Percentiles rank a stretch among this genome's conserved stretches.
These are phyloP conservation scores for Agroathelia rolfsii DNA, from an alignment of 1,284 basidiomycete genomes.

Conservation along the genomic window DNA sequence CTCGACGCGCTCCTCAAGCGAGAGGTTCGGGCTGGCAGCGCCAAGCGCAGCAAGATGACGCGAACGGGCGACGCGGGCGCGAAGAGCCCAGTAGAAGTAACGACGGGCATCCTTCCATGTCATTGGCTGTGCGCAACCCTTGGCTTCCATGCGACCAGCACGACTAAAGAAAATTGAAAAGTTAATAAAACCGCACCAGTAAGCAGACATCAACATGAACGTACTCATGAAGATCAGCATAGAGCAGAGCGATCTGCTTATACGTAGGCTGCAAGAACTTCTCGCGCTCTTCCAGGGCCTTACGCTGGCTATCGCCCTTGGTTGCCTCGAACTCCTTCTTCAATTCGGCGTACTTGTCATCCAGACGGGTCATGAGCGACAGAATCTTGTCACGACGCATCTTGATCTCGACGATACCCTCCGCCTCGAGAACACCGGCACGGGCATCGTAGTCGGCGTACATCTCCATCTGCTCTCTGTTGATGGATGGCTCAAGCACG, in stretches of 20 bases:
- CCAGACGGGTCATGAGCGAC: slow-evolving; percentile 89
- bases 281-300: slow-evolving; percentile 72
- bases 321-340: slow-evolving; percentile 70
- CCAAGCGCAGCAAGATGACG: slow-evolving; percentile 47
- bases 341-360: slow-evolving; percentile 73
- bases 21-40: slow-evolving; percentile 53
- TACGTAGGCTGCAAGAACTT: slow-evolving; percentile 82
- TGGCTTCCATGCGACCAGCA: slow-evolving; percentile 95
- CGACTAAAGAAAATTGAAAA: slow-evolving; percentile 44
- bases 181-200: slow-evolving; percentile 7
- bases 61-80: slow-evolving; percentile 68
- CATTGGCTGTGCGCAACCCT: slow-evolving; percentile 79
- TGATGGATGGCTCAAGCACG: slow-evolving; percentile 96
- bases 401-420: slow-evolving; percentile 94
- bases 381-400: slow-evolving; percentile 88
- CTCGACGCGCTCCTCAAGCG: slow-evolving; percentile 47
- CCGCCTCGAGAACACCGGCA: slow-evolving; percentile 95
- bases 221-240: slow-evolving; percentile 94
- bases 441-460: slow-evolving; percentile 94
- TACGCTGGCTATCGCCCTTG: slow-evolving; percentile 66
- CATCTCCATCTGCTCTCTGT: slow-evolving; percentile 98
- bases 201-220: slow-evolving; percentile 21
- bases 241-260: slow-evolving; percentile 88
- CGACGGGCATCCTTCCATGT: slow-evolving; percentile 87
- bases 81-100: slow-evolving; percentile 93